Percentiles rank a stretch among this genome's conserved stretches.
These are phyloP conservation scores for Coprinopsis sp. DNA, from an alignment of 768 basidiomycete genomes.

Conservation along the genomic window DNA sequence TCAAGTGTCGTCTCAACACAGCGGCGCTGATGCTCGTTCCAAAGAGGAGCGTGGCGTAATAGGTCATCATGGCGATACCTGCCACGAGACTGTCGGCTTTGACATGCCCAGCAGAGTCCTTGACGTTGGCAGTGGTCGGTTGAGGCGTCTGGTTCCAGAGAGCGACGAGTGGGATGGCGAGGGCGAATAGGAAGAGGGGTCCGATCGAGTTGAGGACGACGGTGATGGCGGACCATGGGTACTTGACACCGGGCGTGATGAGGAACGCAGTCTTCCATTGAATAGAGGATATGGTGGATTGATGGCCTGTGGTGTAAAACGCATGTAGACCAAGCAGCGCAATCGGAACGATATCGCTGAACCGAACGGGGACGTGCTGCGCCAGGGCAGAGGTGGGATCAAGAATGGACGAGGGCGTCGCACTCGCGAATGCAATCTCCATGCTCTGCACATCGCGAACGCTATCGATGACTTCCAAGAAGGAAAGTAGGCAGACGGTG, in stretches of 20 bases:
- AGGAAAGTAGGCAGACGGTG: slow-evolving; percentile 62
- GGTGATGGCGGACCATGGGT: slow-evolving; percentile 70
- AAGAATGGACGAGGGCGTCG: slow-evolving; percentile 41
- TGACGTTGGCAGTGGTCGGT: slow-evolving; percentile 11
- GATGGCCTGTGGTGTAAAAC: slow-evolving; percentile 91
- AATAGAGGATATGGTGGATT: slow-evolving; percentile 80
- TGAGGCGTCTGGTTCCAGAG: slow-evolving; percentile 82
- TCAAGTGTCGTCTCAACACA: slow-evolving; percentile 76
- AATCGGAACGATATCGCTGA: slow-evolving; percentile 68
- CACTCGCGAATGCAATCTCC: slow-evolving; percentile 45
- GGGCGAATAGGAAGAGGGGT: slow-evolving; percentile 56
- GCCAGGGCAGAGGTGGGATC: slow-evolving; percentile 22
- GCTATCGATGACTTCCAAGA: slow-evolving; percentile 79
- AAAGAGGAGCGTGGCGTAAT: slow-evolving; percentile 60
- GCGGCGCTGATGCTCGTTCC: slow-evolving; percentile 72
- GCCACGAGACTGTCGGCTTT: slow-evolving; percentile 42
- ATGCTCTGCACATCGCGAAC: slow-evolving; percentile 64
- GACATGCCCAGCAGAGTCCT: not conserved
- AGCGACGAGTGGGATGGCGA: slow-evolving; percentile 67
- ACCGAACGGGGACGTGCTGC: slow-evolving; percentile 31
- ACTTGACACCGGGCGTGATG: slow-evolving; percentile 60
- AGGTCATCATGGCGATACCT: slow-evolving; percentile 61
- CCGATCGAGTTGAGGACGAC: slow-evolving; percentile 78
- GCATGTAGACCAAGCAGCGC: slow-evolving; percentile 70
- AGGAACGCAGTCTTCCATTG: slow-evolving; percentile 97